Evolutionary conservation across 2,329 filamentous ascomycete genomes (phyloP).

Genomic region (Colletotrichum karsti): DNA sequence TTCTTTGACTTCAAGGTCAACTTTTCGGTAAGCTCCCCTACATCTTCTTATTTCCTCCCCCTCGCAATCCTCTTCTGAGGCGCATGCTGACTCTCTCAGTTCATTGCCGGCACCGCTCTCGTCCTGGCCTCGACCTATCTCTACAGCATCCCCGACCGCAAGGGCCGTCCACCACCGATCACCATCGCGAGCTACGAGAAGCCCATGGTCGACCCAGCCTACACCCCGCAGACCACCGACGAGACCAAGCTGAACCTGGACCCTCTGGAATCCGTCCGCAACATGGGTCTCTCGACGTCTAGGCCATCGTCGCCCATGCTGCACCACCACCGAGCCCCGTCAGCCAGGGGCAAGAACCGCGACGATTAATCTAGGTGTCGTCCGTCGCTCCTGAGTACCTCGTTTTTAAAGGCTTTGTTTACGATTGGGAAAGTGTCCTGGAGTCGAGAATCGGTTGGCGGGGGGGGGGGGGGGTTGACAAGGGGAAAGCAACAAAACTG

Average conservation of each 20-base stretch:
- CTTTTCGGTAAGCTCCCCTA: conserved; percentile 66
- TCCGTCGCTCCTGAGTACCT: background rate
- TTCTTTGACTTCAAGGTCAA: conserved; percentile 86
- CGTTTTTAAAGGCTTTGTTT: background rate
- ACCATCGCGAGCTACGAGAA: conserved; percentile 82
- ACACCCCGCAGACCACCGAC: conserved; percentile 47
- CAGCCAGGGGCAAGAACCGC: conserved; percentile 27
- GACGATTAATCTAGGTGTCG: conserved; percentile 18
- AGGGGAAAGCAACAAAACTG: conserved; percentile 4
- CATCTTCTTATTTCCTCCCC: conserved; percentile 4
- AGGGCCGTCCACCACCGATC: conserved; percentile 71
- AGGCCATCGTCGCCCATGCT: conserved; percentile 57
- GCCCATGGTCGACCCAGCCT: conserved; percentile 61
- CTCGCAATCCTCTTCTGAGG: too few relatives aligned
- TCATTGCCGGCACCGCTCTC: conserved; percentile 79
- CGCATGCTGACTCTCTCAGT: conserved; percentile 59
- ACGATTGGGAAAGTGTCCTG: background rate
- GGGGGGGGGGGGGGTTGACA: background rate
- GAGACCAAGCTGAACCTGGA: conserved; percentile 45
- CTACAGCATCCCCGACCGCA: conserved; percentile 75
- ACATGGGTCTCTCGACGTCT: conserved; percentile 52
- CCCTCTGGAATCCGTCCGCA: conserved; percentile 48
- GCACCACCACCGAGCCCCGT: conserved; percentile 28
- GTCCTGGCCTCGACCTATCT: conserved; percentile 87
- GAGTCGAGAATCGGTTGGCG: background rate